Evolutionary conservation across 2,329 filamentous ascomycete genomes (phyloP), one percentile per base, ranked within the genome.

Genomic region (Alternaria consortialis): DNA sequence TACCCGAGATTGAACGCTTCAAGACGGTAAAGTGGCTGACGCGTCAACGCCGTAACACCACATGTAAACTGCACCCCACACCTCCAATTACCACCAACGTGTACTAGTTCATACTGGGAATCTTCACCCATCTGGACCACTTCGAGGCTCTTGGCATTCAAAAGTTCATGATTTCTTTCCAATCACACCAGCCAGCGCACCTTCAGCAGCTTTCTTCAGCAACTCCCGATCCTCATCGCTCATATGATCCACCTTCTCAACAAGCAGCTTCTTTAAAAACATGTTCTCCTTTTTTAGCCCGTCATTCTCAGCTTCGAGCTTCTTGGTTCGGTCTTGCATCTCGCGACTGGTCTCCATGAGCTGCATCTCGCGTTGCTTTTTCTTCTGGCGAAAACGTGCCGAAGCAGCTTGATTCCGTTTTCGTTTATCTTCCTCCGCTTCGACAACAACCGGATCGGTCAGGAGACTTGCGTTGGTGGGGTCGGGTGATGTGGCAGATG

Each of bases 321-420:
- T 83, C 17, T 87, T 84, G 53, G 94, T 91, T 81, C 93, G 93
- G 46, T 95, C 91, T 29, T 87, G 87, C 81, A 94, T 91, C 69
- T 96, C 93, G 79, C 93, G 71, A 23, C 60, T 76, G 53, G 70
- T 66, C 46, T 78, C 75, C 52, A 77, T 54, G 57, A 96, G 87
- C 8, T 91, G 90, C 79, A 94, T 91, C 83, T 97, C 93, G 52
- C 93, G 90, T 81, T 95, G 92, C 87, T 97, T 97, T 90, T 97
- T 97, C 88, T 97, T 97, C 77, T 95, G 88, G 61, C 93, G 90
- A 85, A 97, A 97, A 51, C 93, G 90, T 17, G 93, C 93, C 67
- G 90, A 93, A 56, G 93, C 93, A 32, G 93, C 93, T 2, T 93
- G 96, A 81, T 97, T 97, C 66, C 93, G 89, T 60, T 92, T 88